A percentile compares a stretch with the other conserved stretches of the same genome.
Conservation (phyloP, 371 early-diverging fungal species). For the Mucor velutinosus region DNA sequence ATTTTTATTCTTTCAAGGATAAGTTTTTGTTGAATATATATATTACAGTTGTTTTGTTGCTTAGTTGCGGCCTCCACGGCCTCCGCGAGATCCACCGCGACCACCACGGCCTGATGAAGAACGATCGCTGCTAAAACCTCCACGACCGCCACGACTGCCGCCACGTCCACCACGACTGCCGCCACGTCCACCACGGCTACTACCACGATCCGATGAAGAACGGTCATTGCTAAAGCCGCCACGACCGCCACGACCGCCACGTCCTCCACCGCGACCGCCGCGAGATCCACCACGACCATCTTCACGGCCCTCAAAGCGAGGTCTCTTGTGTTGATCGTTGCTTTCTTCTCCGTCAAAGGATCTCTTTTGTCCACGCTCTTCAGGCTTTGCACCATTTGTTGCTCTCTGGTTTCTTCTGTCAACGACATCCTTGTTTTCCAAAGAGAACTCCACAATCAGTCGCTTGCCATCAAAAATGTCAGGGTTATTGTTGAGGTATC, state of each 20-base stretch:
- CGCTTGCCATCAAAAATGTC: conserved; percentile 64
- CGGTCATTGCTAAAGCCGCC: conserved; percentile 32
- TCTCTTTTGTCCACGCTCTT: conserved; percentile 18
- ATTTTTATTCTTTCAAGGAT: background rate
- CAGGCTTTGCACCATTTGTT: conserved; percentile 38
- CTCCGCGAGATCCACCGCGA: conserved; percentile 49
- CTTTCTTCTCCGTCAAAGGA: conserved; percentile 1
- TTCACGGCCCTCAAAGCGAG: conserved; percentile 25
- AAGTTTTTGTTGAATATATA: background rate
- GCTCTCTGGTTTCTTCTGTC: conserved; percentile 40
- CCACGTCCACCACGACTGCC: conserved; percentile 42
- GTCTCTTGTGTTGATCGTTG: conserved; percentile 2
- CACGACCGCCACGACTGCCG: conserved; percentile 33
- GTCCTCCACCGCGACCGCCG: conserved; percentile 5
- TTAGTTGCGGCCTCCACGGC: conserved; percentile 29
- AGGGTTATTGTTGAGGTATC: conserved; percentile 91
- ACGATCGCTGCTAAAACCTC: conserved; percentile 41
- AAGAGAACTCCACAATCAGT: conserved; percentile 87
- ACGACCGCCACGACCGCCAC: background rate
- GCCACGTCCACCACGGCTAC: conserved; percentile 40
- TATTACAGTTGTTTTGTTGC: background rate
- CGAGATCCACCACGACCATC: conserved; percentile 37
- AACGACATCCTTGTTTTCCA: conserved; percentile 86
- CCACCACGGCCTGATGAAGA: conserved; percentile 21
- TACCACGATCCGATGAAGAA: conserved; percentile 51